These are phyloP conservation scores for Keithomyces neogunnii DNA, from an alignment of 2,329 filamentous ascomycete genomes.

Conservation along the genomic window DNA sequence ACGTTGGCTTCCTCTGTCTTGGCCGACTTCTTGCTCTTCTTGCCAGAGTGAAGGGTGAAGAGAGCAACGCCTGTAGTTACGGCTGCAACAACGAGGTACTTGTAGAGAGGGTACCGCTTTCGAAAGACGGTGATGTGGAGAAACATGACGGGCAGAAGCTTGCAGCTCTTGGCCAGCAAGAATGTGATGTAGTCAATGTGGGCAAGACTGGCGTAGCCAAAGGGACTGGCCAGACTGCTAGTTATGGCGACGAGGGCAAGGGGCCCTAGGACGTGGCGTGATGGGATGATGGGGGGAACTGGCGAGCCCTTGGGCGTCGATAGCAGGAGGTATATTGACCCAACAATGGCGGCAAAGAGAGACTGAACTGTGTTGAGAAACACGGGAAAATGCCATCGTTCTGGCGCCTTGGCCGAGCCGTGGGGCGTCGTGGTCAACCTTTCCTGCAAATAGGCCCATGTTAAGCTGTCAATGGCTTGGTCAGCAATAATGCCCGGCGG, in stretches of 20 bases:
- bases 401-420: constrained; percentile 51
- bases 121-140: constrained; percentile 89
- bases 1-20: constrained; percentile 48
- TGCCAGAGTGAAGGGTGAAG: constrained; percentile 80
- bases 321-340: constrained; percentile 68
- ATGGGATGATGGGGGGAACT: constrained; percentile 66
- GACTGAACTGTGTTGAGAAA: constrained; percentile 97
- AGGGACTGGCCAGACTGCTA: constrained; percentile 82
- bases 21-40: constrained; percentile 39
- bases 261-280: constrained; percentile 62
- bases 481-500: background rate
- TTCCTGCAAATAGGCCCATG: constrained; percentile 95
- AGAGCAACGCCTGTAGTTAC: constrained; percentile 90
- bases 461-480: constrained; percentile 52
- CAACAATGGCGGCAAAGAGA: constrained; percentile 73
- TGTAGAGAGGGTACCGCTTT: constrained; percentile 84
- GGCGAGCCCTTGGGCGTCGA: constrained; percentile 42
- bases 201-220: constrained; percentile 84
- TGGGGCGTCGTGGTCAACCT: constrained; percentile 92
- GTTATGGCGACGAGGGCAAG: constrained; percentile 81
- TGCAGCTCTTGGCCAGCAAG: constrained; percentile 95
- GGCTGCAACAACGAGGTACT: constrained; percentile 86
- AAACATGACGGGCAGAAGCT: constrained; percentile 97
- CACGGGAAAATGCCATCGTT: constrained; percentile 87
- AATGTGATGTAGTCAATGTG: constrained; percentile 99